Evolutionary conservation across 768 basidiomycete genomes (phyloP), one percentile per base, ranked within the genome.

Genomic region (Termitomyces sp.): DNA sequence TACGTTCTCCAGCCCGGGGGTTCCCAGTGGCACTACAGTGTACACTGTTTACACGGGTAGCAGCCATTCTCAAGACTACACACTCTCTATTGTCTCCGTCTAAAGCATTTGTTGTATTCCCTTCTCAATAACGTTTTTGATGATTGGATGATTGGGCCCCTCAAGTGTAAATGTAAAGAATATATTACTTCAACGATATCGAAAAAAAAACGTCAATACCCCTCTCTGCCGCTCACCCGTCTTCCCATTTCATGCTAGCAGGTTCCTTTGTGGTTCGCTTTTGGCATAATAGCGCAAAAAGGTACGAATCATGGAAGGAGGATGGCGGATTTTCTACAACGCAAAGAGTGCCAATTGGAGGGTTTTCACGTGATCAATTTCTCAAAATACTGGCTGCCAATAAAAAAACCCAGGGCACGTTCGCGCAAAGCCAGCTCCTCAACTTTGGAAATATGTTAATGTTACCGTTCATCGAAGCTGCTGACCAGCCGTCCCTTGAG

Each of bases 11-110:
- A 82, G 80, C 60, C 75, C 77, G 57, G 73, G 70, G 2, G 65
- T 71, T 37, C 83, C 82, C n/a, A 83, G 79, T 64, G 83, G 82
- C 8, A 66, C 64, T 9, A 75, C 75, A 0, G 76, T 74, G 5
- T 73, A 67, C 59, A 58, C 69, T 9, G 76, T 79, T 11, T 75
- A 67, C 60, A 70, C 72, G 4, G 76, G 74, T 11, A 62, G 66
- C 30, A 66, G 64, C 46, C 68, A 71, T 50, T 47, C 65, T 3
- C 62, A 74, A 54, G 68, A 67, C 49, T 78, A 74, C 54, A 75
- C 71, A 0, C 68, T 79, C 28, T 63, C 67, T 12, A 76, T 79
- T 48, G 67, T 76, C 41, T 65, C 68, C 12, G 56, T 74, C 44
- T 75, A 63, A 63, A 48, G 34, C 16, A 43, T 4, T 8, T 21